Percentiles rank a stretch among this genome's conserved stretches.
phyloP scores from a whole-genome alignment of 805 yeast species.

The Ogataea sp. region DNA sequence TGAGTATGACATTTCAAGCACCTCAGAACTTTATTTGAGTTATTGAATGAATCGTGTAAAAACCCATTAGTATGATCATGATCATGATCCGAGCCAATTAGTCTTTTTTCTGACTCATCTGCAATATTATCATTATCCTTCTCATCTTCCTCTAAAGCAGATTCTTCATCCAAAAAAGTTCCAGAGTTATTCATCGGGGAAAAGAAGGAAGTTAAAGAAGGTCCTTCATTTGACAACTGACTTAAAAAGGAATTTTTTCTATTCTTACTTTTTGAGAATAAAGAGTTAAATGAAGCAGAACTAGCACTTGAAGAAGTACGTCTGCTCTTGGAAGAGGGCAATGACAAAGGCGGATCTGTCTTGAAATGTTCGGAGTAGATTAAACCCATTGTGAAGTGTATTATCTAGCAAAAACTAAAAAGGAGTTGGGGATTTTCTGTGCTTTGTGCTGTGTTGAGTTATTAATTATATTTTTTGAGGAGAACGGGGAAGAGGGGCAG shows the following conservation, averaged over 20 bases:
- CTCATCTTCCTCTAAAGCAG: slow-evolving; percentile 3
- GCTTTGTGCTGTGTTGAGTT: too few relatives aligned
- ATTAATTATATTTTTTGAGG: too few relatives aligned
- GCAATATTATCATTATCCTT: slow-evolving; percentile 7
- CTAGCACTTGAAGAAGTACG: background rate
- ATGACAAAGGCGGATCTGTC: slow-evolving; percentile 6
- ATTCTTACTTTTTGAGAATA: slow-evolving; percentile 1
- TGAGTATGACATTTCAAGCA: slow-evolving; percentile 27
- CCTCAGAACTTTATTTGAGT: slow-evolving; percentile 15
- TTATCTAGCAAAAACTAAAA: too few relatives aligned
- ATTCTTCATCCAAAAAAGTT: background rate
- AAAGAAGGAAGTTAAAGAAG: background rate
- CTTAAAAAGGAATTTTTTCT: background rate
- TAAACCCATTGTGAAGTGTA: slow-evolving; percentile 26
- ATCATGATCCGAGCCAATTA: too few relatives aligned
- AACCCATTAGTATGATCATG: too few relatives aligned
- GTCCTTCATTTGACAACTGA: background rate
- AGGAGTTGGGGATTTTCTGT: too few relatives aligned
- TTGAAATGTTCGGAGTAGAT: slow-evolving; percentile 22
- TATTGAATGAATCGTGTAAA: slow-evolving; percentile 6
- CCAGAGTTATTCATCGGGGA: too few relatives aligned
- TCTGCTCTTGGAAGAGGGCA: background rate
- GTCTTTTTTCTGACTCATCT: too few relatives aligned
- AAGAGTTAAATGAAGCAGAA: background rate
- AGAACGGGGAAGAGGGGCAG: too few relatives aligned